phyloP scores from a whole-genome alignment of 768 basidiomycete species.

The Serendipita sp. region DNA sequence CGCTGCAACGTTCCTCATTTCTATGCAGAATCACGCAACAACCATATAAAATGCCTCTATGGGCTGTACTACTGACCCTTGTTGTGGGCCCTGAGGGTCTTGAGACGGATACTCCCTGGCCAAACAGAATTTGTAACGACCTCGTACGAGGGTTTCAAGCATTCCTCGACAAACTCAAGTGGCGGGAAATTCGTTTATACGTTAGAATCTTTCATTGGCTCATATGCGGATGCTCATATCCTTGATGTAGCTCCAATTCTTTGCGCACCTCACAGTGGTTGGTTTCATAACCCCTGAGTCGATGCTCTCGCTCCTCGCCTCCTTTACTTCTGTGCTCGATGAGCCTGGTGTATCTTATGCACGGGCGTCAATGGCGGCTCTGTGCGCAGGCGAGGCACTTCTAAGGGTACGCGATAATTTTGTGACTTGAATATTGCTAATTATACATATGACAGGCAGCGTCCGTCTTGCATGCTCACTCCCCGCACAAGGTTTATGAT shows the following conservation, averaged over 20 bases:
- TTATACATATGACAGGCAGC: constrained; percentile 38
- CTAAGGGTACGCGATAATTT: constrained; percentile 38
- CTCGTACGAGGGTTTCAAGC: constrained; percentile 84
- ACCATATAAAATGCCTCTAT: constrained; percentile 85
- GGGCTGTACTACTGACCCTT: constrained; percentile 62
- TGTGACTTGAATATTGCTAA: neutral
- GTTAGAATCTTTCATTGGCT: constrained; percentile 31
- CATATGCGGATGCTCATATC: neutral
- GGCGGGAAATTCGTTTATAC: constrained; percentile 79
- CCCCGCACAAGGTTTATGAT: constrained; percentile 42
- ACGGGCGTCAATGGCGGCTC: constrained; percentile 65
- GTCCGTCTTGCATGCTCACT: constrained; percentile 42
- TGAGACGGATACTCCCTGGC: constrained; percentile 35
- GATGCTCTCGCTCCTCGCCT: constrained; percentile 63
- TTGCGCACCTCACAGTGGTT: constrained; percentile 71
- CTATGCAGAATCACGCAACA: constrained; percentile 67
- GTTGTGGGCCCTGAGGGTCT: constrained; percentile 26
- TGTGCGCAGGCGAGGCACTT: constrained; percentile 69
- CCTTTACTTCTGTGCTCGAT: constrained; percentile 74
- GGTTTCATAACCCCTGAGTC: constrained; percentile 62
- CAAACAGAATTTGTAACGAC: constrained; percentile 61
- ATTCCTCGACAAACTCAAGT: constrained; percentile 75
- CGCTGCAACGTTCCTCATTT: constrained; percentile 10
- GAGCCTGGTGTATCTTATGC: constrained; percentile 79
- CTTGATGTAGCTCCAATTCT: constrained; percentile 66